Base-by-base conservation (phyloP, 2,329 filamentous ascomycete genomes). In the Fusarium sp. region DNA sequence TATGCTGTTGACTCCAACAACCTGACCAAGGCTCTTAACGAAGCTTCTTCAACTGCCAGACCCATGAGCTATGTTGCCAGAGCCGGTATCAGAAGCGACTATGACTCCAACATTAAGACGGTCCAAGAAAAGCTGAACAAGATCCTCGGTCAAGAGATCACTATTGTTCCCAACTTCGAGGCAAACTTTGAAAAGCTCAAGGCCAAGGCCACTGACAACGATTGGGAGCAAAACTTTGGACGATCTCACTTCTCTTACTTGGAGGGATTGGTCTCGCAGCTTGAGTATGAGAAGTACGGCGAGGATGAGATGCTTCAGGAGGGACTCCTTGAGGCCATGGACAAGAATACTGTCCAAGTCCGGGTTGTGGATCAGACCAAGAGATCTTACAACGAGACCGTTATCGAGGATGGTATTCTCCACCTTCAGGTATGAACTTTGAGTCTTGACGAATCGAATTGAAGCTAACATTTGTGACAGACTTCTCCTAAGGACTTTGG, bases 241-340 rank as follows among this genome's bases (percentile, higher is more conserved):
- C 61, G 48, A 21, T 80, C 80, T 42, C 76, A 80, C 9, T 42
- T 74, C 6, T 56, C 69, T 23, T 88, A 88, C 76, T 85, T 83
- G 55, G 77, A 84, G 50, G 81, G 75, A 2, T 73, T 87, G n/a
- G 75, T 74, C 29, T 77, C 74, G 44, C 77, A 80, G 54, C 80
- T 86, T 48, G 73, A 80, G 63, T 77, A 76, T 47, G 74, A 83
- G 53, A 84, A 85, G 66, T 84, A 86, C 60, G 80, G 75, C 28
- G 75, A 80, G 53, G 84, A 87, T 62, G 84, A 86, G 2, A 77
- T 85, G 74, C 74, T 86, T 28, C 80, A 79, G 57, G 84, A 86
- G 72, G 84, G 80, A 6, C 80, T 86, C 67, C 73, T 82, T 20
- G 84, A 87, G 65, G 81, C 76, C 5, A 73, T 85, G n/a, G 77